phyloP scores from a whole-genome alignment of 2,329 filamentous ascomycete species.

The Alternaria tenuissima region DNA sequence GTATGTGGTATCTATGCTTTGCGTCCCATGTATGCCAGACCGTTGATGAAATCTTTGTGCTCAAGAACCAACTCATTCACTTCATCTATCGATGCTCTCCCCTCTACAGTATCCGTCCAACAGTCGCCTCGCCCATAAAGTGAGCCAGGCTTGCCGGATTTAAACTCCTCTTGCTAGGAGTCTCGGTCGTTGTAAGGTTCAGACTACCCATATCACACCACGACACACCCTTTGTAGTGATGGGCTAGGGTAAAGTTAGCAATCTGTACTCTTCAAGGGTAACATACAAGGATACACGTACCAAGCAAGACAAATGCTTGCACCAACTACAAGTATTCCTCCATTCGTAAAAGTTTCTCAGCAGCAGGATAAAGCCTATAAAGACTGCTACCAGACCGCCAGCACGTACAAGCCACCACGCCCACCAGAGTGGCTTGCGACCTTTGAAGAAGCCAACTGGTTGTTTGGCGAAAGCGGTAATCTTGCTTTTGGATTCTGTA shows the following conservation, averaged over 20 bases:
- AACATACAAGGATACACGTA: conserved; percentile 60
- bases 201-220: conserved; percentile 50
- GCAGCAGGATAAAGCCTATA: conserved; percentile 82
- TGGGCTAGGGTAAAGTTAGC: conserved; percentile 20
- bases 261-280: not conserved
- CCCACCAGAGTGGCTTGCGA: conserved; percentile 94
- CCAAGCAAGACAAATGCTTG: conserved; percentile 92
- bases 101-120: not conserved
- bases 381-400: conserved; percentile 81
- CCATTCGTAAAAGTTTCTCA: conserved; percentile 90
- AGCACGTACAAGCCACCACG: conserved; percentile 89
- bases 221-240: conserved; percentile 36
- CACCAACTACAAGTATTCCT: conserved; percentile 85
- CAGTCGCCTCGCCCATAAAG: conserved; percentile 6
- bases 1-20: conserved; percentile 7
- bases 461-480: conserved; percentile 57
- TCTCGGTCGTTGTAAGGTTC: conserved; percentile 28
- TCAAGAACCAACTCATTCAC: no score
- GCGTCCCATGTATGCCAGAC: not conserved
- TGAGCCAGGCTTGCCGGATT: conserved; percentile 6
- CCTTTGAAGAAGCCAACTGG: conserved; percentile 85
- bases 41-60: not conserved
- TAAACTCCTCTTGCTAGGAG: conserved; percentile 10
- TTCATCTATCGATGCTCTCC: not conserved
- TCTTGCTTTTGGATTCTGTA: conserved; percentile 22